Base-by-base conservation (phyloP, 1,284 basidiomycete genomes). In the Ceratobasidium sp. region DNA sequence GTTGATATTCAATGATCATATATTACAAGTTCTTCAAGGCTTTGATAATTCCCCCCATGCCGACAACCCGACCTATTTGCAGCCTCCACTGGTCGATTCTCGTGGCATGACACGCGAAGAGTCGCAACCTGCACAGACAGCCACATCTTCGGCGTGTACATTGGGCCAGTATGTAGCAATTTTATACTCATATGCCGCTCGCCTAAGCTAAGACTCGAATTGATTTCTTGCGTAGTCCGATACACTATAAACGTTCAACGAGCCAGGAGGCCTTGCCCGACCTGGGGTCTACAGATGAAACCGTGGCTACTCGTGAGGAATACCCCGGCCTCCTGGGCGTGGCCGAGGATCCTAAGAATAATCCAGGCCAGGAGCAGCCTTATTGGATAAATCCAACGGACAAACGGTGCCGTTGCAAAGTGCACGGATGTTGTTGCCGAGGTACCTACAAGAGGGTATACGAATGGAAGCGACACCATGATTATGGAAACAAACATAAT, bases 381-480 rank as follows among this genome's bases (percentile, higher is more conserved):
- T 59, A 41, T 22, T 39, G 56, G 56, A 37, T 39, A 22, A 19
- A 59, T 22, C 56, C n/a, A 8, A 8, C 16, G 6, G 24, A 5
- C 14, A 59, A 59, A 41, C 2, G 16, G 37, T 39, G 34, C 27
- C 14, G n/a, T 16, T 59, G 56, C 56, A n/a, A 39, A 14, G 41
- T 59, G n/a, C 31, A 14, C 7, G 56, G 27, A 19, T 59, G 56
- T 16, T 8, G 1, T 39, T 59, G 56, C 34, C 19, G 8, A 14
- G 56, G 56, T 3, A 7, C 6, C 11, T 59, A 59, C 34, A 59
- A 41, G 7, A 31, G 56, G 6, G 19, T 39, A 8, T 59, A 59
- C 37, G 56, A 59, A 14, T 59, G 56, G 56, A 16, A 37, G 56
- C 56, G 56, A 37, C n/a, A n/a, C n/a, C n/a, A n/a, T n/a, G 34